phyloP scores from a whole-genome alignment of 192 early-diverging fungal genomes.

The Gryganskiella cystojenkinii region DNA sequence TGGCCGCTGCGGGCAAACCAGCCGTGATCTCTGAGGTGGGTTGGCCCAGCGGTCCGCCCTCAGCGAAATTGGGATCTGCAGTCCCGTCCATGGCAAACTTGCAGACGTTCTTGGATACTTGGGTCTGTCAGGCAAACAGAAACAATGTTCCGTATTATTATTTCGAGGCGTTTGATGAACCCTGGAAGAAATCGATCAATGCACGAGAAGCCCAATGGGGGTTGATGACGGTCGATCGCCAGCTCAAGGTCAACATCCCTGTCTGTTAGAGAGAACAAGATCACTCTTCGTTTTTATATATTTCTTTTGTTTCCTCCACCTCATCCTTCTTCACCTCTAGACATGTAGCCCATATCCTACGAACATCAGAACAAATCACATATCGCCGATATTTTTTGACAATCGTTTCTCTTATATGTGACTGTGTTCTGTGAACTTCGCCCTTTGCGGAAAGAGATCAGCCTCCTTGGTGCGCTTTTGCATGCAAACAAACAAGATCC shows the following conservation, averaged over 20 bases:
- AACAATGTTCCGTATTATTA: slow-evolving; percentile 68
- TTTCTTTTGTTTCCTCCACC: not conserved
- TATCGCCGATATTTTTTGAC: too few species aligned
- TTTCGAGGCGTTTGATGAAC: slow-evolving; percentile 77
- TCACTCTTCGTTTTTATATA: not conserved
- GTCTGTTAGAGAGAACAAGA: slow-evolving; percentile 6
- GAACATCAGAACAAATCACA: too few species aligned
- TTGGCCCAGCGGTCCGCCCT: slow-evolving; percentile 66
- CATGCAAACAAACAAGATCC: too few species aligned
- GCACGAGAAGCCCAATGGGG: slow-evolving; percentile 58
- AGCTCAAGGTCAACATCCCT: slow-evolving; percentile 49
- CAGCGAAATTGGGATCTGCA: slow-evolving; percentile 36
- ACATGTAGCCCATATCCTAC: too few species aligned
- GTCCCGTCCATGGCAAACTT: slow-evolving; percentile 67
- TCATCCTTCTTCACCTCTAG: not conserved
- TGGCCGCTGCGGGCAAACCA: slow-evolving; percentile 58
- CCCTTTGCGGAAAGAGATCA: too few species aligned
- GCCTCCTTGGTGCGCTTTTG: too few species aligned
- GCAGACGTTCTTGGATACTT: slow-evolving; percentile 69
- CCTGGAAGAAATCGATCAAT: slow-evolving; percentile 69
- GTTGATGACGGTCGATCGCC: slow-evolving; percentile 45
- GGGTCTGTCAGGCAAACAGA: slow-evolving; percentile 68
- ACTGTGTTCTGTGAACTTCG: too few species aligned
- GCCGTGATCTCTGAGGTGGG: slow-evolving; percentile 75
- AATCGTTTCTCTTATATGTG: too few species aligned